Evolutionary conservation across 2,329 filamentous ascomycete species (phyloP).

Genomic region (Blastomyces gilchristii): DNA sequence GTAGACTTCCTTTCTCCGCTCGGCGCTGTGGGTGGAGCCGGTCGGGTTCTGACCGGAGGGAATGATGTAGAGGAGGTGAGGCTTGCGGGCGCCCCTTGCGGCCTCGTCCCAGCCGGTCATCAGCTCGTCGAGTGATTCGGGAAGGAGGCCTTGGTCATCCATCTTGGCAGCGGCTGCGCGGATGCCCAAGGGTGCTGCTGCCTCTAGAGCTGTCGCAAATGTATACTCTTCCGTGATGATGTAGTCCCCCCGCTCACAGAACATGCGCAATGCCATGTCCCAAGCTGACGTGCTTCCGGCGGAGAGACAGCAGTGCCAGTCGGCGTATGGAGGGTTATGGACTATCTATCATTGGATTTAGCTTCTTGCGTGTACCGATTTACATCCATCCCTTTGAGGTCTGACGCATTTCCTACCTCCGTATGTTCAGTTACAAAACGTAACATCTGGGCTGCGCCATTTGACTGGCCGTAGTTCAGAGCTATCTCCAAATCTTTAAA

Average conservation of each 20-base stretch:
- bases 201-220: constrained; percentile 66
- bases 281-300: constrained; percentile 78
- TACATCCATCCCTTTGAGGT: not conserved
- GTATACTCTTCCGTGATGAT: constrained; percentile 85
- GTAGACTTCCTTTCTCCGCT: constrained; percentile 64
- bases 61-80: constrained; percentile 59
- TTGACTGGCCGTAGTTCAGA: constrained; percentile 86
- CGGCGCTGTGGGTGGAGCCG: constrained; percentile 63
- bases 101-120: constrained; percentile 55
- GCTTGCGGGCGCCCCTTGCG: constrained; percentile 50
- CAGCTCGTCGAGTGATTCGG: constrained; percentile 51
- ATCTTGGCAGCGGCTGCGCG: constrained; percentile 52
- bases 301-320: constrained; percentile 79
- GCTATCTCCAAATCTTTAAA: constrained; percentile 68
- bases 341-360: constrained; percentile 46
- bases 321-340: constrained; percentile 73
- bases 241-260: constrained; percentile 64
- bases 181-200: constrained; percentile 53
- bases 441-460: constrained; percentile 74
- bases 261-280: constrained; percentile 74
- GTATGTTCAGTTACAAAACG: constrained; percentile 92
- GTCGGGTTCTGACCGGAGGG: constrained; percentile 86
- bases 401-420: constrained; percentile 41
- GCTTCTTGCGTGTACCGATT: not conserved
- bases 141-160: constrained; percentile 56